Conservation (phyloP, 345 rosid genomes). For the Excoecaria agallocha region DNA sequence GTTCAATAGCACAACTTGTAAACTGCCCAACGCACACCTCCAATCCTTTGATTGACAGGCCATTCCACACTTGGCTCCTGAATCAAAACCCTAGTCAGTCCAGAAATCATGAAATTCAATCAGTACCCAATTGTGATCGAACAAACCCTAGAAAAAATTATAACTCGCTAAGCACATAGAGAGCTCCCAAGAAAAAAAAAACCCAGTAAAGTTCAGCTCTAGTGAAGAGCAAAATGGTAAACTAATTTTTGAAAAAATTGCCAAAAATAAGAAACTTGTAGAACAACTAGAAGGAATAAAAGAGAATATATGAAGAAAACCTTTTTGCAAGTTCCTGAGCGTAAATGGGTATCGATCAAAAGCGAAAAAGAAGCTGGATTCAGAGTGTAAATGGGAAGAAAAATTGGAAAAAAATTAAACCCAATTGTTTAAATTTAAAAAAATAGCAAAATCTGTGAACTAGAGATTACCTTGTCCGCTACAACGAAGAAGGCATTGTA, state of each 20-base stretch:
- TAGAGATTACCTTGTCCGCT: slow-evolving; percentile 43
- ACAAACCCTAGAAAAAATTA: slow-evolving; percentile 28
- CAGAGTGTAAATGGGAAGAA: slow-evolving; percentile 17
- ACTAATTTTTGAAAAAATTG: background rate
- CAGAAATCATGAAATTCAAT: slow-evolving; percentile 24
- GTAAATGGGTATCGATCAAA: slow-evolving; percentile 44
- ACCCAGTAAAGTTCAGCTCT: slow-evolving; percentile 5
- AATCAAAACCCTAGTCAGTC: slow-evolving; percentile 30
- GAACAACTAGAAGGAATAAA: slow-evolving; percentile 11
- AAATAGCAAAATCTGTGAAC: background rate
- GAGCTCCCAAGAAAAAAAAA: slow-evolving; percentile 17
- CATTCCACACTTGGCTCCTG: slow-evolving; percentile 13
- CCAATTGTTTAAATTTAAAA: background rate
- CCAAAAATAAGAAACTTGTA: background rate
- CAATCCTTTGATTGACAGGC: slow-evolving; percentile 23
- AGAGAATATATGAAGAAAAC: slow-evolving; percentile 4
- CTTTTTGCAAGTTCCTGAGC: slow-evolving; percentile 11
- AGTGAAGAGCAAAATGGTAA: background rate
- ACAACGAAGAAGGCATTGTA: slow-evolving; percentile 38
- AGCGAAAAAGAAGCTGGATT: slow-evolving; percentile 22
- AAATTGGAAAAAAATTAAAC: background rate
- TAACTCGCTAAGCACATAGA: slow-evolving; percentile 25
- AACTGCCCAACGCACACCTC: slow-evolving; percentile 22
- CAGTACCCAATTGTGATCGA: slow-evolving; percentile 30
- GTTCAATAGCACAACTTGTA: slow-evolving; percentile 16